Base-by-base conservation (phyloP, 1,139 yeast species). In the Kurtzmaniella quercitrusa region DNA sequence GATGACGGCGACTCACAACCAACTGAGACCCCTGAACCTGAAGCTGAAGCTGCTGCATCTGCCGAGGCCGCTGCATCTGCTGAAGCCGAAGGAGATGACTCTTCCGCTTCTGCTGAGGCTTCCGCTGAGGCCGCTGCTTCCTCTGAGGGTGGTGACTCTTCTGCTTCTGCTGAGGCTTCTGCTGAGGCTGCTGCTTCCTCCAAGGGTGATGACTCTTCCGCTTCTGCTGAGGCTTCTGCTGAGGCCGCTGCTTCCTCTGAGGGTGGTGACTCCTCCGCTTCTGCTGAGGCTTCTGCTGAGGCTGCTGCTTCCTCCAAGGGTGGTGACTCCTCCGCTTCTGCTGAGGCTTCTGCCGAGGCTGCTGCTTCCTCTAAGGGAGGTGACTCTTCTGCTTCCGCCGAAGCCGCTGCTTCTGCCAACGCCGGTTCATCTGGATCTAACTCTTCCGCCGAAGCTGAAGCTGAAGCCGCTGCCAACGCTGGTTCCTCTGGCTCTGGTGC, bases 391-490 rank as follows among this genome's bases (percentile, higher is more conserved):
- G 34, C 34, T 30, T 14, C 34, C 15, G 34, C 34, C 15, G 34
- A 30, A 30, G 34, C 34, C 15, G 16, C 34, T 30, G 34, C 34
- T 16, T 7, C 34, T 30, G 34, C 34, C 17, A 28, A 28, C 15
- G 33, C 14, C 12, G 33, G 33, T 28, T 9, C 15, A 7, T 7
- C 33, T 28, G 9, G 14, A 5, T 7, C 33, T n/a, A n/a, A 9
- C 5, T 7, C 33, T n/a, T 5, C 33, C 12, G 33, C 33, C 12
- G 33, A 28, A n/a, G 33, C 33, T 28, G 33, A 8, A 9, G 33
- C 33, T n/a, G 12, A 28, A 14, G 17, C 34, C 15, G 34, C 16
- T 30, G 5, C 4, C 18, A 30, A 30, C 7, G 34, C 11, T 14
- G 12, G 16, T 30, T 16, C 18, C 15, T 14, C 34, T 30, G 16